phyloP scores from a whole-genome alignment of 2,329 filamentous ascomycete genomes.

The Volutella citrinella region DNA sequence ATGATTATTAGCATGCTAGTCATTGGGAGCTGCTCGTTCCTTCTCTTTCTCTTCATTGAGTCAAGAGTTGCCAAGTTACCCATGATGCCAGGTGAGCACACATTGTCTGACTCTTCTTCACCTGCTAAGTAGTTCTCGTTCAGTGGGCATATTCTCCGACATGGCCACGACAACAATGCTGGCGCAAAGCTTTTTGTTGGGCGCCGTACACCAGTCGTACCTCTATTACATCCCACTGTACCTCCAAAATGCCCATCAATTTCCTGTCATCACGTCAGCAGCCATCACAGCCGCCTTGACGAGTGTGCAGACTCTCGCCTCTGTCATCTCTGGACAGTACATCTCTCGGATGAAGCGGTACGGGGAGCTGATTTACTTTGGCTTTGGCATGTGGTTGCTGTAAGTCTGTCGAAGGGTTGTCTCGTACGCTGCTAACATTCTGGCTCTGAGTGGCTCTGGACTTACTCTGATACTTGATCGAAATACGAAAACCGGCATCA shows the following conservation, averaged over 20 bases:
- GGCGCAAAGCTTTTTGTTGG: constrained; percentile 57
- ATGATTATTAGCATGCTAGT: constrained; percentile 70
- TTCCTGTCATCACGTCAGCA: constrained; percentile 43
- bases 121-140: no score
- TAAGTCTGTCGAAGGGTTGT: constrained; percentile 20
- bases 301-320: constrained; percentile 42
- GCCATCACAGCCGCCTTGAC: constrained; percentile 49
- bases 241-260: constrained; percentile 51
- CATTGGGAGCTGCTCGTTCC: constrained; percentile 60
- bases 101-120: neutral
- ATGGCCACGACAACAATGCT: constrained; percentile 52
- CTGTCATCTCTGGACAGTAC: constrained; percentile 52
- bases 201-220: constrained; percentile 56
- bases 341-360: constrained; percentile 57
- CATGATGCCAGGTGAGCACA: constrained; percentile 57
- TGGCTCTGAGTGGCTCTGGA: constrained; percentile 40
- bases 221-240: constrained; percentile 62
- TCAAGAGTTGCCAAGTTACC: constrained; percentile 69
- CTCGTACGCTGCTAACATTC: neutral
- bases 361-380: constrained; percentile 52
- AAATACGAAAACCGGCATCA: constrained; percentile 42
- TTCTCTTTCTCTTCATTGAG: constrained; percentile 66
- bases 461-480: constrained; percentile 48
- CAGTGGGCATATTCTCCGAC: constrained; percentile 52
- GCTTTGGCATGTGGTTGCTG: constrained; percentile 34